Evolutionary conservation across 176 grass and related monocot species (phyloP).

Genomic region (Elymus sibiricus): DNA sequence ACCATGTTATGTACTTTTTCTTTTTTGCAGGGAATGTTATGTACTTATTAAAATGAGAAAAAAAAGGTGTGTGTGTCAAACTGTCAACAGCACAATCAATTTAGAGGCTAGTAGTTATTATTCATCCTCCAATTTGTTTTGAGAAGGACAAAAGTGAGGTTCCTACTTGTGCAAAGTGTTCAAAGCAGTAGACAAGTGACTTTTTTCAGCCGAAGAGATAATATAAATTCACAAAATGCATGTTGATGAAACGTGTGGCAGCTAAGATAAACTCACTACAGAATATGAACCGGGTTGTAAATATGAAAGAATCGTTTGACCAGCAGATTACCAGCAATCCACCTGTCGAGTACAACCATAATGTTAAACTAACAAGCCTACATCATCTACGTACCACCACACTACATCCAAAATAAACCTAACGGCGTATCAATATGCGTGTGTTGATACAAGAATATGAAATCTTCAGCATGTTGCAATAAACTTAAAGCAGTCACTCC

Average conservation of each 20-base stretch:
- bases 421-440: not conserved
- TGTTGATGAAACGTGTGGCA: not conserved
- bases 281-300: not conserved
- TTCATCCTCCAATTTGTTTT: not conserved
- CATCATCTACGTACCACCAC: not conserved
- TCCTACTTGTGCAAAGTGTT: not conserved
- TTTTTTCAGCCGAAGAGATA: not conserved
- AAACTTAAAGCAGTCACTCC: not conserved
- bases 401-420: not conserved
- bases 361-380: not conserved
- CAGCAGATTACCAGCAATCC: not conserved
- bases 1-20: not conserved
- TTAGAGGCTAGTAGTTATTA: not conserved
- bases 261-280: not conserved
- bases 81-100: not conserved
- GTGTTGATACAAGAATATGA: not conserved
- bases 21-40: not conserved
- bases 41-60: not conserved
- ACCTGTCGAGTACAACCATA: not conserved
- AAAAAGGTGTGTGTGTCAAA: not conserved
- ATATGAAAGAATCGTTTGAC: not conserved
- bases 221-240: not conserved
- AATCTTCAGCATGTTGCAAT: not conserved
- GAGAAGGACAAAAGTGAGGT: not conserved
- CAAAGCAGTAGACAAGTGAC: not conserved